Base-by-base conservation (phyloP, 495 filamentous ascomycete genomes). In the Hyaloscypha finlandica region DNA sequence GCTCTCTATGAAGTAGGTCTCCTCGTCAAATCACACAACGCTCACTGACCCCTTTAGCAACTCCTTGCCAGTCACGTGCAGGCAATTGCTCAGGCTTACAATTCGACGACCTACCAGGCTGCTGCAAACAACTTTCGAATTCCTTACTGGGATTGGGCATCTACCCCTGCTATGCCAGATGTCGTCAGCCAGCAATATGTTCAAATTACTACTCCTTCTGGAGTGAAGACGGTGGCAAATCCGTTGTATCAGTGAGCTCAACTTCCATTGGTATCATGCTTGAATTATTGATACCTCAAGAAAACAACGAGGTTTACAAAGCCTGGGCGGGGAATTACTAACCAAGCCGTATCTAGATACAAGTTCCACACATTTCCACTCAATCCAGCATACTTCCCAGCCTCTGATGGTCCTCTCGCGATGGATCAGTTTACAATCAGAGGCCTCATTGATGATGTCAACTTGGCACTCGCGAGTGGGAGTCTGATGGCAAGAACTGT, bases 101-200 rank as follows among this genome's bases (percentile, higher is more conserved):
- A 81, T 2, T 71, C 71, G 6, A 77, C 79, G 4, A 68, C 19
- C 31, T 72, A 65, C 42, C 70, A 77, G 39, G 67, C 73, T 19
- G 84, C 84, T 2, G 85, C 84, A 35, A 68, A 76, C 22, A 74
- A 77, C 6, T 80, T 85, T 62, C 77, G 85, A 9, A 64, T 84
- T 11, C 84, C 84, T 4, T 88, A 83, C 68, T 88, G 83, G 78
- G 85, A 88, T 74, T 88, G 85, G 84, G 83, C 80, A 6, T 70
- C 71, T 20, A 78, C 74, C 56, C 65, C 78, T 62, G 75, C 68
- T 39, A 76, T 78, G 63, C 77, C 77, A n/a, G 68, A 63, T 25
- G 53, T 68, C 63, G 48, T 79, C 68, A 77, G 69, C 48, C 64
- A 76, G 59, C 68, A 77, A 0, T 75, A 32, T 9, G 76, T 85